Evolutionary conservation across 2,329 filamentous ascomycete genomes (phyloP), one percentile per base, ranked within the genome.

Genomic region (Fusarium chlamydosporum): DNA sequence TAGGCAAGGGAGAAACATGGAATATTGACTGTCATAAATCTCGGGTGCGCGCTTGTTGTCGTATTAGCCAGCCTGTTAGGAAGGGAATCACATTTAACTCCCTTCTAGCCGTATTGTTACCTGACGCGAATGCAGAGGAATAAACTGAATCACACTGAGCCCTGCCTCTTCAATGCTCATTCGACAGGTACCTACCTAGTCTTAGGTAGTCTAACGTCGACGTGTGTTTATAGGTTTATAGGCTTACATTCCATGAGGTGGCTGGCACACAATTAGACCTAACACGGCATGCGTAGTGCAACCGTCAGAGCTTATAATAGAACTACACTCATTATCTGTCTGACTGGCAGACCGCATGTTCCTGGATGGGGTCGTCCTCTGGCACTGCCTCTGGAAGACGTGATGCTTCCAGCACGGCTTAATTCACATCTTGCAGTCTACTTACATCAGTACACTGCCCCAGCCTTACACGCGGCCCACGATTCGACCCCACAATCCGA

Each of bases 391-490:
- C 60, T 52, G 43, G 58, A 69, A 67, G 38, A 67, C 38, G 48
- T 45, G 46, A 52, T 54, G 51, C 48, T 68, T 67, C 57, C 45
- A 67, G 51, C 40, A 46, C 48, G 18, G 26, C 45, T 67, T 23
- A 16, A 23, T 18, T 45, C n/a, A 27, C 31, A 20, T 35, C 46
- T 35, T 48, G 27, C 33, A 50, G n/a, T 41, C 26, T 43, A 38
- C 31, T 50, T 56, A 20, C 7, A 48, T 67, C 23, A 23, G 23
- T 67, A 70, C 67, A 70, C 67, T 67, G 72, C 72, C 72, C 66
- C 70, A 74, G 68, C 70, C 70, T 71, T 74, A 72, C 68, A 72
- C 72, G 72, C 72, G 70, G 72, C 72, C 61, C 70, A 70, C 58
- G 61, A 73, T 73, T 63, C 46, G 48, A 66, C 48, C 48, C 71